Evolutionary conservation across 2,329 filamentous ascomycete genomes (phyloP).

Genomic region (Epichloe sibirici): DNA sequence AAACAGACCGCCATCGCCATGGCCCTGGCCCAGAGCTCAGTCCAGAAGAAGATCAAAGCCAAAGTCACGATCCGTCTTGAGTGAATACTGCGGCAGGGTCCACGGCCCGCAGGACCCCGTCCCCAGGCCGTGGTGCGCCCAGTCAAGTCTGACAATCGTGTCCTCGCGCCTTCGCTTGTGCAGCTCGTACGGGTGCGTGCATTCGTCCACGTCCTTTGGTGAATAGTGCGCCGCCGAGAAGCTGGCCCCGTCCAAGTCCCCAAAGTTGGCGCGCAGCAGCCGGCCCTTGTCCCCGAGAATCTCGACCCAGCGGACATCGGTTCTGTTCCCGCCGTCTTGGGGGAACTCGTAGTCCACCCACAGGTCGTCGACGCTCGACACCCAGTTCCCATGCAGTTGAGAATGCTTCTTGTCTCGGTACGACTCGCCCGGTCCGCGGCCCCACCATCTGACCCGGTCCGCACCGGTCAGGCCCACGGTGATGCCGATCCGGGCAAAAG

Average conservation of each 20-base stretch:
- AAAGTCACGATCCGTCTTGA: constrained; percentile 29
- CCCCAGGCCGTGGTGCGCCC: constrained; percentile 49
- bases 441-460: constrained; percentile 46
- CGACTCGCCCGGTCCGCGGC: constrained; percentile 52
- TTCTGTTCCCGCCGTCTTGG: constrained; percentile 54
- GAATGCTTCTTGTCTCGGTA: constrained; percentile 55
- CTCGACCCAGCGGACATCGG: constrained; percentile 49
- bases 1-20: background rate
- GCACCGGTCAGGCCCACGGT: constrained; percentile 31
- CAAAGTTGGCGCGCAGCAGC: constrained; percentile 32
- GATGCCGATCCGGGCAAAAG: constrained; percentile 52
- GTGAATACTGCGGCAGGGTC: constrained; percentile 35
- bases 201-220: constrained; percentile 38
- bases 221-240: constrained; percentile 48
- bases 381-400: constrained; percentile 44
- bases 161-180: constrained; percentile 33
- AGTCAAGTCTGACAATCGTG: constrained; percentile 46
- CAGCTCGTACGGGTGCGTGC: constrained; percentile 50
- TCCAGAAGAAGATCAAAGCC: constrained; percentile 33
- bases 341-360: constrained; percentile 54
- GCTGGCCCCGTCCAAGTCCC: constrained; percentile 33
- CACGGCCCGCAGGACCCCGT: constrained; percentile 50
- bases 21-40: constrained; percentile 10
- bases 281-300: constrained; percentile 23
- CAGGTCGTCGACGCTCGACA: constrained; percentile 34